Evolutionary conservation across 1,139 yeast species (phyloP).

Genomic region (Blastobotrys buckinghamii): DNA sequence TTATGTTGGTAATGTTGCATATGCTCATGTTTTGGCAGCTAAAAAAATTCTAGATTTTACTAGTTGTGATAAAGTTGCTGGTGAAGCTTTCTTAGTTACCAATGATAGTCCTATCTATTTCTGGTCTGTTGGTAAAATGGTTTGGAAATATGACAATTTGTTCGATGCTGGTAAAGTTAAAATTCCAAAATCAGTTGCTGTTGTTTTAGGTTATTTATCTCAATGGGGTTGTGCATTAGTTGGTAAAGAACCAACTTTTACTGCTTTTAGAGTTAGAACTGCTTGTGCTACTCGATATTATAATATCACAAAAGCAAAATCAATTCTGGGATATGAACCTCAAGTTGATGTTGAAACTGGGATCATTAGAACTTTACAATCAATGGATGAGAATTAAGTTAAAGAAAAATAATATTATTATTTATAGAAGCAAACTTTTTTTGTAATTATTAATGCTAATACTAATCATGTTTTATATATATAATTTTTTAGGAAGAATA

Average conservation of each 20-base stretch:
- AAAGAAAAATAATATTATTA: not conserved
- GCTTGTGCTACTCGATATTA: constrained; percentile 96
- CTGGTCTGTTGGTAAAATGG: constrained; percentile 95
- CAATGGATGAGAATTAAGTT: constrained; percentile 64
- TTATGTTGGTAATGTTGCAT: constrained; percentile 98
- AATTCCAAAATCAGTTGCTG: constrained; percentile 65
- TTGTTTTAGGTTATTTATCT: constrained; percentile 72
- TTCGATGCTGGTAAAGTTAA: constrained; percentile 55
- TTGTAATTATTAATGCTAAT: not conserved
- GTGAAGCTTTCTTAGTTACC: constrained; percentile 84
- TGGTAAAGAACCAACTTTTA: constrained; percentile 88
- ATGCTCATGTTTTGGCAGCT: constrained; percentile 92
- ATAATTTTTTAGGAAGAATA: not conserved
- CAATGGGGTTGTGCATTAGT: constrained; percentile 60
- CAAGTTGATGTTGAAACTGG: constrained; percentile 78
- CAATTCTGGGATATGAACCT: constrained; percentile 72
- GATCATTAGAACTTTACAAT: constrained; percentile 68
- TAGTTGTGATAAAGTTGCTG: constrained; percentile 48
- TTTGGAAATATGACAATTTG: constrained; percentile 95
- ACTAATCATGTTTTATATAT: not conserved
- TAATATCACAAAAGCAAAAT: constrained; percentile 82
- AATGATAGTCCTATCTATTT: constrained; percentile 94
- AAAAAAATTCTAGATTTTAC: constrained; percentile 52
- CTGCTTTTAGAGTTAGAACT: constrained; percentile 90
- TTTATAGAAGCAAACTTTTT: not conserved